Evolutionary conservation across 495 filamentous ascomycete genomes (phyloP), one percentile per base, ranked within the genome.

Genomic region (Pseudoneurospora amorphoporcata): DNA sequence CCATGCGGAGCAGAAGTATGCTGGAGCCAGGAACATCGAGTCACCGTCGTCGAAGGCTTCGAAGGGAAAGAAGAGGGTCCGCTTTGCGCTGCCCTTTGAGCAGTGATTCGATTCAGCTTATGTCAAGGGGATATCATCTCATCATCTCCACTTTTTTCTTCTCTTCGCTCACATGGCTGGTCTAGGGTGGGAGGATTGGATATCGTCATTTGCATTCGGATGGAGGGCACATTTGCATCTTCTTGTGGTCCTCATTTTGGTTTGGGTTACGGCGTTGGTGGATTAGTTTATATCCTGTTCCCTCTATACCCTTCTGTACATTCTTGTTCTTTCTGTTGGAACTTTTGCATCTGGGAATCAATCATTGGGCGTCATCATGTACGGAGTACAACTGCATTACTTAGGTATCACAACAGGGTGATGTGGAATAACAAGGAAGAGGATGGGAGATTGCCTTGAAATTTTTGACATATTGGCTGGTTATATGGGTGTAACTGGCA

Each of bases 1-100:
- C 32, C 70, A 79, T 38, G 68, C 69, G n/a, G 76, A 77, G 37
- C 71, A 71, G 32, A 68, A 74, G 43, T 72, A 73, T 43, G 74
- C 39, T 10, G 29, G 53, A n/a, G 73, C 72, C n/a, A 72, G 40
- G 69, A 80, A 76, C 76, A 76, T 71, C 16, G 75, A 73, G 70
- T 65, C 29, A 77, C 76, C 68, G 78, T 84, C 80, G 77, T 84
- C 80, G 77, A 84, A 77, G 81, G 80, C 82, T 81, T 78, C 81
- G 71, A 86, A 84, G 84, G 79, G 79, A 73, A 76, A 77, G 81
- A 85, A 85, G 82, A 85, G 70, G 79, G 84, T 86, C 70, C 78
- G 84, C 77, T 86, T 86, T 71, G 78, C 84, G 47, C 77, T 86
- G 70, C 84, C 84, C 38, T 79, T 73, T n/a, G 77, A 73, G 76